A percentile compares a stretch with the other conserved stretches of the same genome.
Evolutionary conservation across 805 yeast species (phyloP).

Genomic region (Metschnikowia bowlesiae): DNA sequence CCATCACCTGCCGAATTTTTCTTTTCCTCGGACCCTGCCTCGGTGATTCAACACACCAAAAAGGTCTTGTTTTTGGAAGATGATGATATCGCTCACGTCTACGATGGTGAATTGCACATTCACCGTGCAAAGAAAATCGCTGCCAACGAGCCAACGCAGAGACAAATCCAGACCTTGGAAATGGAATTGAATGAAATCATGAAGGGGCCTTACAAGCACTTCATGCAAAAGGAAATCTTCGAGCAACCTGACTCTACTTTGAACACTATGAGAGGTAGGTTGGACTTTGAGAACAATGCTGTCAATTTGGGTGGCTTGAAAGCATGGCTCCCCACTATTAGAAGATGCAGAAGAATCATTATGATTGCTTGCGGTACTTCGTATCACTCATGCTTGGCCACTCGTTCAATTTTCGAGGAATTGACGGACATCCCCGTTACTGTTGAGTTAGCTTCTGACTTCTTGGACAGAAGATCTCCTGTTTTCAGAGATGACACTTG

Average conservation of each 20-base stretch:
- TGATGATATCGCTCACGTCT: slow-evolving; percentile 97
- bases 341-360: slow-evolving; percentile 91
- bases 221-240: slow-evolving; percentile 97
- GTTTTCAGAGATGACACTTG: slow-evolving; percentile 98
- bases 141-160: slow-evolving; percentile 84
- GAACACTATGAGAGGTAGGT: slow-evolving; percentile 99
- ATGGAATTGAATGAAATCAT: slow-evolving; percentile 95
- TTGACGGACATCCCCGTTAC: slow-evolving; percentile 91
- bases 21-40: slow-evolving; percentile 94
- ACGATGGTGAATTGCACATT: slow-evolving; percentile 96
- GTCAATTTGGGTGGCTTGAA: slow-evolving; percentile 89
- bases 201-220: slow-evolving; percentile 95
- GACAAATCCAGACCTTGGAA: slow-evolving; percentile 95
- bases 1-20: slow-evolving; percentile 95
- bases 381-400: slow-evolving; percentile 96
- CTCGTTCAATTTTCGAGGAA: slow-evolving; percentile 94
- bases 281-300: slow-evolving; percentile 76
- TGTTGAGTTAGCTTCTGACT: slow-evolving; percentile 91
- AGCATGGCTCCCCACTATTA: slow-evolving; percentile 76
- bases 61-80: slow-evolving; percentile 95
- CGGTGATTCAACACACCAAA: slow-evolving; percentile 94
- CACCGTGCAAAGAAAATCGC: slow-evolving; percentile 85
- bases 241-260: slow-evolving; percentile 98
- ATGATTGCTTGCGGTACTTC: slow-evolving; percentile 99
- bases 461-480: slow-evolving; percentile 92